Percentiles rank a stretch among this genome's conserved stretches.
These are phyloP conservation scores for Achlya hypogyna DNA, from an alignment of 352 stramenopile species.

Conservation along the genomic window DNA sequence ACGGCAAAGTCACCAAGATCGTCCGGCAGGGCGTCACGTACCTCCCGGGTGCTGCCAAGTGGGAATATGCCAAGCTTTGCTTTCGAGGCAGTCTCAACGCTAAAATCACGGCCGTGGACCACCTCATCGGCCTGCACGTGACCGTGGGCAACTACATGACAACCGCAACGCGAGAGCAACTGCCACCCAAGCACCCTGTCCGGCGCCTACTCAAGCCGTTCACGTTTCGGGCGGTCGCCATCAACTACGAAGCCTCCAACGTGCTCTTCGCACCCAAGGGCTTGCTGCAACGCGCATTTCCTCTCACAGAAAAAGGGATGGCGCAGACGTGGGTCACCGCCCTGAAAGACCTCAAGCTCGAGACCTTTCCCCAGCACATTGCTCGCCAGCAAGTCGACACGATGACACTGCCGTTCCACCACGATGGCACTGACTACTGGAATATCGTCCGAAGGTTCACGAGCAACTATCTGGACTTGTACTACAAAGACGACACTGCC, in stretches of 20 bases:
- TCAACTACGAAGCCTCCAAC: slow-evolving; percentile 7
- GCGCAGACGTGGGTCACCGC: slow-evolving; percentile 3
- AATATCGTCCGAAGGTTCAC: slow-evolving; percentile 9
- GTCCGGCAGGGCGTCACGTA: not conserved
- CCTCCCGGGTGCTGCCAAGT: not conserved
- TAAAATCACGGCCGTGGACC: slow-evolving; percentile 17
- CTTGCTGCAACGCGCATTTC: slow-evolving; percentile 8
- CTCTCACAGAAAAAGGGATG: not conserved
- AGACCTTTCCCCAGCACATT: not conserved
- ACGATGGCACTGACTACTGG: slow-evolving; percentile 18
- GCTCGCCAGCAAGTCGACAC: slow-evolving; percentile 14
- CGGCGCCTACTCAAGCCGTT: slow-evolving; percentile 17
- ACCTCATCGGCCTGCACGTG: slow-evolving; percentile 11
- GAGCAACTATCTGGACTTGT: slow-evolving; percentile 13
- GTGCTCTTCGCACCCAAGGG: slow-evolving; percentile 5
- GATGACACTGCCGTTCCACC: slow-evolving; percentile 7
- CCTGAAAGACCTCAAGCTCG: not conserved
- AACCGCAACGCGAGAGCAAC: not conserved
- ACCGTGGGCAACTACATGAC: slow-evolving; percentile 9
- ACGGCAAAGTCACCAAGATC: slow-evolving; percentile 16
- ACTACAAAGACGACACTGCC: no score
- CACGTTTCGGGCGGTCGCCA: slow-evolving; percentile 3
- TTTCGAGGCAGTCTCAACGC: not conserved
- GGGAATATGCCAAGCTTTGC: slow-evolving; percentile 16
- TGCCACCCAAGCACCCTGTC: slow-evolving; percentile 2